Evolutionary conservation across 2,329 filamentous ascomycete species (phyloP), one percentile per base, ranked within the genome.

Genomic region (Colletotrichum eremochloae): DNA sequence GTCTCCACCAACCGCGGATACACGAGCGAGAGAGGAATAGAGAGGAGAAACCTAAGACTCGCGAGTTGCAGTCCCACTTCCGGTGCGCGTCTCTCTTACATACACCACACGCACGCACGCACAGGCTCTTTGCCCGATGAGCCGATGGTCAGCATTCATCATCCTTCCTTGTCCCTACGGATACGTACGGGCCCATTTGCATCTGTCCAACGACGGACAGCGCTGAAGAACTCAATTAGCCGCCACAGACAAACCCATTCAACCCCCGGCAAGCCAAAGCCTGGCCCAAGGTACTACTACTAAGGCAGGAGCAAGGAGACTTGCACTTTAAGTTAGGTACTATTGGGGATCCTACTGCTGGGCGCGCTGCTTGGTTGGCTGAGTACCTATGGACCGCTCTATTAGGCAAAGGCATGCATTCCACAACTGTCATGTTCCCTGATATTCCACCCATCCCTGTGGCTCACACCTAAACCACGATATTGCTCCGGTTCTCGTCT

Each of bases 161-260:
- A 46, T 68, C 24, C 36, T 52, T 55, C 40, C 64, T 40, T 63
- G n/a, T n/a, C 48, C 31, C 9, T 64, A 42, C 15, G 4, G n/a
- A 40, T 53, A 44, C 48, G 24, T 61, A 56, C 33, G 46, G 20
- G 9, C 18, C 60, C 15, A n/a, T 63, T 53, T 44, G 55, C 46
- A 31, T 42, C 58, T 44, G 48, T 50, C 55, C 46, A 70, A 72
- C 70, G 67, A 67, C 70, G 61, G 46, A 72, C 66, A 72, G 62
- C 66, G 70, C 70, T 72, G 70, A 72, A 72, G 70, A 72, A 65
- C 55, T 56, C 14, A 61, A 31, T 56, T 71, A 68, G 66, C 65
- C 44, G 52, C 67, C 62, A 14, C 58, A 18, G 33, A 36, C 18
- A 33, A 18, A 33, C 42, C 5, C 24, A 24, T 24, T 24, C 24